phyloP scores from a whole-genome alignment of 306 rosid species.

The Cajanus cajan region DNA sequence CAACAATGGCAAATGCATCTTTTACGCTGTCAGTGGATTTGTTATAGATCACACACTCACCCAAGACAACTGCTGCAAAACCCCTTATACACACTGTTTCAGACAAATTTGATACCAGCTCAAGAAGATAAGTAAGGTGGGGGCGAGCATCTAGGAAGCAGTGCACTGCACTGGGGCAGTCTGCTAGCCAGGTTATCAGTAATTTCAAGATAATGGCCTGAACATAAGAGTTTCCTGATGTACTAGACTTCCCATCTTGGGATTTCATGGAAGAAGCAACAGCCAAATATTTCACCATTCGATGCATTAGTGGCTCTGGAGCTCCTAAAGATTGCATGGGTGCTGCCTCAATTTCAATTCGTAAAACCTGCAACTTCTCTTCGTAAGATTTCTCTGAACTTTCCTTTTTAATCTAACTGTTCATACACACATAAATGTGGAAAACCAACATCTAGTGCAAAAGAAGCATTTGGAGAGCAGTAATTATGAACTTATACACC shows the following conservation, averaged over 20 bases:
- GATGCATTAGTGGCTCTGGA: conserved; percentile 83
- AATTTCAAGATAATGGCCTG: conserved; percentile 74
- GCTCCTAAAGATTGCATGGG: conserved; percentile 73
- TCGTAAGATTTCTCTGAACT: conserved; percentile 6
- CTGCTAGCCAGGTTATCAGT: conserved; percentile 81
- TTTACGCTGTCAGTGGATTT: conserved; percentile 63
- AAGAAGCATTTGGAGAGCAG: background rate
- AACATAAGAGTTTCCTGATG: conserved; percentile 53
- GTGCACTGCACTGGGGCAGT: conserved; percentile 77
- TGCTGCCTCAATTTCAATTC: conserved; percentile 80
- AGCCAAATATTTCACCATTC: conserved; percentile 83
- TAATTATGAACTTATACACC: background rate
- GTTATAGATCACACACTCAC: conserved; percentile 91
- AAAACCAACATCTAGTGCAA: background rate
- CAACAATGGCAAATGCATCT: conserved; percentile 81
- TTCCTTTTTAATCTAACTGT: conserved; percentile 2
- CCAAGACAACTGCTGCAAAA: conserved; percentile 79
- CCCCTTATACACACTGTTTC: conserved; percentile 75
- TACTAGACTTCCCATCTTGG: conserved; percentile 63
- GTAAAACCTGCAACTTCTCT: conserved; percentile 59
- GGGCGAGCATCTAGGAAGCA: conserved; percentile 93
- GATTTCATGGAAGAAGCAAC: conserved; percentile 78
- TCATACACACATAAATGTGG: background rate
- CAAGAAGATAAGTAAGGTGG: conserved; percentile 86
- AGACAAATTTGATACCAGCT: conserved; percentile 71